These are phyloP conservation scores for Linnemannia elongata DNA, from an alignment of 192 early-diverging fungal species.

Conservation along the genomic window DNA sequence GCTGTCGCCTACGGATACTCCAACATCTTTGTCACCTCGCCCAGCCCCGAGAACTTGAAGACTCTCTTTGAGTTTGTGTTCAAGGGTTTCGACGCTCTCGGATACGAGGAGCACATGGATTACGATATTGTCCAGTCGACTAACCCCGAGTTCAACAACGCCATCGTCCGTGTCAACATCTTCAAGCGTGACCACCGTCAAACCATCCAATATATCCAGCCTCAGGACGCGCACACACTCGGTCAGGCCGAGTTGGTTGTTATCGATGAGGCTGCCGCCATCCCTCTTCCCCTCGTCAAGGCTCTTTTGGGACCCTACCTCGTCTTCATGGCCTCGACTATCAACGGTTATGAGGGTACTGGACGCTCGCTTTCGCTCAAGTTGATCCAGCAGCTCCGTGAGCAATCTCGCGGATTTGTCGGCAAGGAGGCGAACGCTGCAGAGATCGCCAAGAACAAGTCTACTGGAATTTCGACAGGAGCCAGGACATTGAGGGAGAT, in stretches of 20 bases:
- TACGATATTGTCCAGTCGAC: slow-evolving; percentile 99
- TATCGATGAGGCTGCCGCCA: slow-evolving; percentile 99
- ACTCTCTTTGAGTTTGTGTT: slow-evolving; percentile 99
- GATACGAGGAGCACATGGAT: slow-evolving; percentile 99
- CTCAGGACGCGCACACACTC: slow-evolving; percentile 91
- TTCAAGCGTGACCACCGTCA: slow-evolving; percentile 94
- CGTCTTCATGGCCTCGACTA: slow-evolving; percentile 98
- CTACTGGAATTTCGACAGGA: slow-evolving; percentile 56
- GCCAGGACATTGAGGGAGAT: slow-evolving; percentile 91
- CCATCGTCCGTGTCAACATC: slow-evolving; percentile 96
- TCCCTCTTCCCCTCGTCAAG: slow-evolving; percentile 94
- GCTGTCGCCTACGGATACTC: slow-evolving; percentile 99
- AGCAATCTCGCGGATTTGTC: slow-evolving; percentile 86
- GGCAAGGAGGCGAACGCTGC: slow-evolving; percentile 60
- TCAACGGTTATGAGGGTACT: slow-evolving; percentile 99
- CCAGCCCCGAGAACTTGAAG: slow-evolving; percentile 97
- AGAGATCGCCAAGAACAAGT: slow-evolving; percentile 57
- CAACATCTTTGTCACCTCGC: slow-evolving; percentile 99
- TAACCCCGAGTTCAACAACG: slow-evolving; percentile 95
- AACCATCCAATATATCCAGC: slow-evolving; percentile 99
- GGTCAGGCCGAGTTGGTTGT: slow-evolving; percentile 98
- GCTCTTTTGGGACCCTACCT: slow-evolving; percentile 94
- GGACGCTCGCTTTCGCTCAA: slow-evolving; percentile 97
- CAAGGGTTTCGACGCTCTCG: slow-evolving; percentile 96
- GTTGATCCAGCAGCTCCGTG: slow-evolving; percentile 94